Evolutionary conservation across 2,329 filamentous ascomycete species (phyloP).

Genomic region (Sclerotinia glacialis): DNA sequence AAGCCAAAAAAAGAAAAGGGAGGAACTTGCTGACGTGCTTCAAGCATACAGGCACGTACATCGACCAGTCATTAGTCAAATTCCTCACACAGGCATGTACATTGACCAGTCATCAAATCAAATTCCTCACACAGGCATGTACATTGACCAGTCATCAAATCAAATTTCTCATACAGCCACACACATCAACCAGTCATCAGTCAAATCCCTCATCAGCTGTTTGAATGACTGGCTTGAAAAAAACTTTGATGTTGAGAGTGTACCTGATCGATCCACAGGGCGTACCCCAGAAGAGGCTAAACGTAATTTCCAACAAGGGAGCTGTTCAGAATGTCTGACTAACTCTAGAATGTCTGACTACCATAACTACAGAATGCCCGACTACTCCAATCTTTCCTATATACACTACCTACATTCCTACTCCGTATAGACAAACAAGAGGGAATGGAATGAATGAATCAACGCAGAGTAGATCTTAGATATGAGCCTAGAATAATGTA

Average conservation of each 20-base stretch:
- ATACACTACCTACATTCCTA: too few species aligned
- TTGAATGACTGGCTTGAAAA: neutral
- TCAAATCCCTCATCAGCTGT: neutral
- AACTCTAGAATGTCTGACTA: too few species aligned
- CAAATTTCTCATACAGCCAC: too few species aligned
- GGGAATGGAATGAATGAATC: too few species aligned
- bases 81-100: conserved; percentile 6
- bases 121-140: conserved; percentile 5
- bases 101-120: neutral
- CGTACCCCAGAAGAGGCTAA: conserved; percentile 23
- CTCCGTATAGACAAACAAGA: neutral
- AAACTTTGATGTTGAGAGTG: neutral
- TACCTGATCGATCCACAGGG: conserved; percentile 1
- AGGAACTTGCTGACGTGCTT: conserved; percentile 1
- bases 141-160: neutral
- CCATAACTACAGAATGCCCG: too few species aligned
- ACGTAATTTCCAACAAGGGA: conserved; percentile 16
- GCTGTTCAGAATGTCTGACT: neutral
- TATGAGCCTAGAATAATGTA: neutral
- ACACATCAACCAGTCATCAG: neutral
- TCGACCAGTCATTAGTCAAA: neutral
- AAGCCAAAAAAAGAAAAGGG: neutral
- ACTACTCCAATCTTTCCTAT: too few species aligned
- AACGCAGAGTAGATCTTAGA: neutral
- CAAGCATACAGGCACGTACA: neutral